Percentiles rank a stretch among this genome's conserved stretches.
phyloP scores from a whole-genome alignment of 371 early-diverging fungal genomes.

The Rhizopus stolonifer region DNA sequence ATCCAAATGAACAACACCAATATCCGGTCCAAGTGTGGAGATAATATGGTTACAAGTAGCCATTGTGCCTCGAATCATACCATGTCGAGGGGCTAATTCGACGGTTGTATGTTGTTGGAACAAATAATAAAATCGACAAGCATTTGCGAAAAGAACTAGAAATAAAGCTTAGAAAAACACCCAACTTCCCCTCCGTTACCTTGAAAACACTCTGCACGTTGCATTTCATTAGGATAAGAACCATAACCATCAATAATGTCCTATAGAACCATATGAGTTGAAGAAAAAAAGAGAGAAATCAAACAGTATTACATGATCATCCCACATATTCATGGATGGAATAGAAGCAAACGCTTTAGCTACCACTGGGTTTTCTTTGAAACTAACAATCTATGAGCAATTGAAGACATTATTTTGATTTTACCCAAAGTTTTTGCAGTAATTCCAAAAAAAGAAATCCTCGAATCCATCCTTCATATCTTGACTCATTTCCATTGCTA shows the following conservation, averaged over 20 bases:
- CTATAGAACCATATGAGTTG: too few relatives aligned
- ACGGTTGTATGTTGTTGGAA: slow-evolving; percentile 84
- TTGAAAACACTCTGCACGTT: slow-evolving; percentile 45
- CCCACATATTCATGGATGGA: slow-evolving; percentile 73
- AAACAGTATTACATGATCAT: slow-evolving; percentile 73
- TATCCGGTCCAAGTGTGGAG: slow-evolving; percentile 36
- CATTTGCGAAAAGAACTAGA: slow-evolving; percentile 46
- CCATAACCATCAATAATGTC: slow-evolving; percentile 76
- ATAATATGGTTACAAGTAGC: slow-evolving; percentile 27
- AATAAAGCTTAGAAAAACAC: background rate
- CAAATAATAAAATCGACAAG: slow-evolving; percentile 74
- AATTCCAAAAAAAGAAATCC: slow-evolving; percentile 71
- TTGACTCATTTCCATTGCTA: slow-evolving; percentile 37
- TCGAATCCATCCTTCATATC: slow-evolving; percentile 58
- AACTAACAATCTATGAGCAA: slow-evolving; percentile 6
- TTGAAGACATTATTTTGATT: too few relatives aligned
- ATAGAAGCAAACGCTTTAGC: slow-evolving; percentile 64
- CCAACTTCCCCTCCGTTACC: slow-evolving; percentile 13
- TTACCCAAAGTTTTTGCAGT: slow-evolving; percentile 64
- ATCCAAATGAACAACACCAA: slow-evolving; percentile 70
- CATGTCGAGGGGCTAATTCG: slow-evolving; percentile 56
- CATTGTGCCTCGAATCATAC: slow-evolving; percentile 29
- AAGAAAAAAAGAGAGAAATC: too few relatives aligned
- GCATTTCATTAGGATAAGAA: slow-evolving; percentile 76
- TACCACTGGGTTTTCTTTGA: slow-evolving; percentile 35